A percentile compares a stretch with the other conserved stretches of the same genome.
Evolutionary conservation across 768 basidiomycete genomes (phyloP).

Genomic region (Hericium erinaceus): DNA sequence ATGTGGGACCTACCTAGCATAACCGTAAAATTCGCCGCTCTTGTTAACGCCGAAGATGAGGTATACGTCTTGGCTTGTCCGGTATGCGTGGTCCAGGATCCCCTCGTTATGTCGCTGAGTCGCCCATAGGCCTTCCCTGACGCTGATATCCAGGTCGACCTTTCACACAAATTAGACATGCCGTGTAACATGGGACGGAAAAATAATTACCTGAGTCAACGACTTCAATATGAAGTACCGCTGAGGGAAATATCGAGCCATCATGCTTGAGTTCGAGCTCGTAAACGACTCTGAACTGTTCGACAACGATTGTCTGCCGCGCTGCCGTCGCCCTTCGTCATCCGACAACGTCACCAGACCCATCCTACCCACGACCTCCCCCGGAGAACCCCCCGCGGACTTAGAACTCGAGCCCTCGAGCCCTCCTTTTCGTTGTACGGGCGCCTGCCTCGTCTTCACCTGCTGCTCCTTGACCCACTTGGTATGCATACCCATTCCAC

Average conservation of each 20-base stretch:
- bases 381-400: constrained; percentile 7
- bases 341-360: constrained; percentile 26
- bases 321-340: constrained; percentile 27
- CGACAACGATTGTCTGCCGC: constrained; percentile 26
- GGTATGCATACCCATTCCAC: constrained; percentile 77
- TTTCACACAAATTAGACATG: constrained; percentile 19
- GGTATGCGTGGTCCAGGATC: constrained; percentile 84
- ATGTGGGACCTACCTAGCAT: constrained; percentile 54
- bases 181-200: neutral
- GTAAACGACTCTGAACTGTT: constrained; percentile 61
- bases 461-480: constrained; percentile 68
- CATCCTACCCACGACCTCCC: constrained; percentile 9
- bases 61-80: constrained; percentile 83
- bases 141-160: constrained; percentile 74
- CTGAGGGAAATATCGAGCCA: constrained; percentile 68
- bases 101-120: constrained; percentile 91
- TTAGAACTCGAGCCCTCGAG: neutral
- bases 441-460: constrained; percentile 22
- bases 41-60: constrained; percentile 92
- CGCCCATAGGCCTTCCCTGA: constrained; percentile 76
- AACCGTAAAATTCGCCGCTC: constrained; percentile 91
- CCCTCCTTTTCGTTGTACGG: neutral
- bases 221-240: constrained; percentile 94
- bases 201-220: constrained; percentile 53
- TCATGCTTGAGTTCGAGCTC: constrained; percentile 78